Evolutionary conservation across 345 rosid species (phyloP).

Genomic region (Eucalyptus regnans): DNA sequence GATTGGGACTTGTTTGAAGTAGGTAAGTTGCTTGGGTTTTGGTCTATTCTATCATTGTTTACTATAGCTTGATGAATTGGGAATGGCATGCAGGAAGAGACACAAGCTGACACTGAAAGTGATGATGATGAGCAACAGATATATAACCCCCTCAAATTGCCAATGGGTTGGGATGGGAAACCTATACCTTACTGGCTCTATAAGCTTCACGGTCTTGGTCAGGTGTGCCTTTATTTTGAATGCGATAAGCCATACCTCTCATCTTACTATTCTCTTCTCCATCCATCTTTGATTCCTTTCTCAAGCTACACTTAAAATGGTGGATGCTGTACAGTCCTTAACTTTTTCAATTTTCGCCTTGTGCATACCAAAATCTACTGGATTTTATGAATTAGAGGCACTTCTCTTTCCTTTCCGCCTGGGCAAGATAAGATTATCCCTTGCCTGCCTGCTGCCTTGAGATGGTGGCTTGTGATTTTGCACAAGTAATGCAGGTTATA

Average conservation of each 20-base stretch:
- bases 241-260: neutral
- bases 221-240: constrained; percentile 28
- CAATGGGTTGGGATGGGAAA: constrained; percentile 99
- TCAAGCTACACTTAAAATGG: neutral
- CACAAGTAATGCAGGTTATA: neutral
- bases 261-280: neutral
- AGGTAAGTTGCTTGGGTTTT: neutral
- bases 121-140: constrained; percentile 96
- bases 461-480: neutral
- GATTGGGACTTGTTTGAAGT: neutral
- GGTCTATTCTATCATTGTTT: neutral
- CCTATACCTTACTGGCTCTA: constrained; percentile 99
- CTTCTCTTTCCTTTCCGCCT: neutral
- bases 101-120: constrained; percentile 84
- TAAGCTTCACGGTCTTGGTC: constrained; percentile 98
- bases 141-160: constrained; percentile 88
- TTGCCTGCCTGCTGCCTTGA: neutral
- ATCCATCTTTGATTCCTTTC: neutral
- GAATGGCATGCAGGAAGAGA: constrained; percentile 60
- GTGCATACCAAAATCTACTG: neutral
- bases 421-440: neutral
- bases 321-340: neutral
- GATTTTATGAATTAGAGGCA: neutral
- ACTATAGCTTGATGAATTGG: neutral
- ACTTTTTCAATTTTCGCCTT: neutral